Evolutionary conservation across 495 filamentous ascomycete species (phyloP), one percentile per base, ranked within the genome.

Genomic region (Neurospora sp.): DNA sequence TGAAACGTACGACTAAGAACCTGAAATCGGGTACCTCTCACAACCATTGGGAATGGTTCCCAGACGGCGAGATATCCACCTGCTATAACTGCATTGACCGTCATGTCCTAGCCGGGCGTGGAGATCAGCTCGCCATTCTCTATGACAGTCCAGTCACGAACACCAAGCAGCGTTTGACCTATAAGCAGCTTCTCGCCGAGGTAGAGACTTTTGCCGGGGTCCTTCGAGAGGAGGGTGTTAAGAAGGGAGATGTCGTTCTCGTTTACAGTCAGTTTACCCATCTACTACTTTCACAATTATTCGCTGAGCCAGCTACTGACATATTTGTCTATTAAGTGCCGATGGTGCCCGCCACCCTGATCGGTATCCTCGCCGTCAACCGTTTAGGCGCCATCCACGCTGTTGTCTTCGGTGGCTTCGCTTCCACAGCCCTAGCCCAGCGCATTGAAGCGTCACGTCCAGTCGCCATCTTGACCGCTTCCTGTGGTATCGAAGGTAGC

Each of bases 401-500:
- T 5, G 94, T 95, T 9, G 94, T 98, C 4, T 98, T 98, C 79
- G 95, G 94, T 12, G 94, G 94, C 2, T 98, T 98, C 76, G 93
- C 93, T 0, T 82, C 93, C 8, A 83, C 86, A 20, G 92, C 94
- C 4, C 85, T 97, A 35, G 94, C 94, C 3, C 95, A 98, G 79
- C 87, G 94, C 10, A 97, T 98, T 71, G 93, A 97, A 48, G 91
- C 92, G 0, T 93, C 91, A 2, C 86, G 88, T 61, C 92, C 94
- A 14, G 86, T 87, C 22, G 89, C 86, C 11, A 89, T 98, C 69
- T 86, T 97, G 80, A 97, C 94, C 5, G 94, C 94, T 3, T 95
- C 92, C 3, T 98, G 94, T 81, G 94, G 94, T 8, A 94, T 97
- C 68, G 94, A 98, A 75, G 94, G 94, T 10, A 85, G 85, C 71